Evolutionary conservation across 495 filamentous ascomycete genomes (phyloP), one percentile per base, ranked within the genome.

Genomic region (Platismatia glauca): DNA sequence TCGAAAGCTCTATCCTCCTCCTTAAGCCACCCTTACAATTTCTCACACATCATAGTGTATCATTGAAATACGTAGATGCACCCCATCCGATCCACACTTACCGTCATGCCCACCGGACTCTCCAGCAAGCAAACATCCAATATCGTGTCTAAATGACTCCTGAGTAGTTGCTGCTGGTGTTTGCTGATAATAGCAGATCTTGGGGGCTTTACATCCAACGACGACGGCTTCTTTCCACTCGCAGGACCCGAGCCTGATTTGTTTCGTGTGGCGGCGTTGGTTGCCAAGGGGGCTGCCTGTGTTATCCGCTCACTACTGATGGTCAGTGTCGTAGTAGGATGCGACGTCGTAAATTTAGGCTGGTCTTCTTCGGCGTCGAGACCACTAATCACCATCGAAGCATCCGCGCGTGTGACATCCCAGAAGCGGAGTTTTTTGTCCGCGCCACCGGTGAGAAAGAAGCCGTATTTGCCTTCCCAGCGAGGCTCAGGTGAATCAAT

Each of bases 351-450:
- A 70, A 90, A 97, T 24, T 81, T 80, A 29, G 90, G 88, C 68
- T 83, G 82, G 18, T 76, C 75, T 48, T 95, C 88, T 20, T 91
- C 87, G 11, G 76, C 71, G 58, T 85, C 87, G 13, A 90, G 71
- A 0, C 95, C 95, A 73, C 87, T 94, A 48, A 95, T 84, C 31
- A 97, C 81, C 53, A 78, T 77, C 6, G 88, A 92, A 29, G 82
- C 77, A 67, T 95, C 90, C 7, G 89, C 77, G 15, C 82, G 84
- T 9, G 81, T 75, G 13, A 90, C 76, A 70, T 97, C 94, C 94
- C 94, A 98, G 74, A 91, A 96, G 9, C 94, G 83, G 27, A 98
- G 82, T 71, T 91, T 95, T 71, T 87, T 89, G 70, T 97, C 94
- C 35, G 87, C 86, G 7, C 95, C 93, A 4, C 84, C 93, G 0